Evolutionary conservation across 2,329 filamentous ascomycete genomes (phyloP).

Genomic region (Apiospora pterosperma): DNA sequence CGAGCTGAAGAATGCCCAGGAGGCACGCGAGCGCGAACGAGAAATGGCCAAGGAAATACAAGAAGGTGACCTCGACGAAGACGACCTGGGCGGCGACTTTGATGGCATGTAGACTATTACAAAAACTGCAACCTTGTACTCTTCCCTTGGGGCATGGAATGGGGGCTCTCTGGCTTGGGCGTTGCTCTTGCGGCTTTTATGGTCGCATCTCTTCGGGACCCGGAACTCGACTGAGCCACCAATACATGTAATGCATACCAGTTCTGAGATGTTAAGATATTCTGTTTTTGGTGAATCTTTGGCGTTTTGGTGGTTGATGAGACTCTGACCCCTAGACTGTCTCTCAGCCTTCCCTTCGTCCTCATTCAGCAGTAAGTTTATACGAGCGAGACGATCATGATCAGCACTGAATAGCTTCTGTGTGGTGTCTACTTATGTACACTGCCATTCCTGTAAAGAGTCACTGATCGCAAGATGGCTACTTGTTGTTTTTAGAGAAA

Average conservation of each 20-base stretch:
- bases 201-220: background rate
- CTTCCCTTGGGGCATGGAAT: background rate
- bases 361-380: background rate
- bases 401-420: no score
- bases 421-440: no score
- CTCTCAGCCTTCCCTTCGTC: no score
- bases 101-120: slow-evolving; percentile 72
- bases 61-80: slow-evolving; percentile 94
- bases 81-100: slow-evolving; percentile 93
- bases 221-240: background rate
- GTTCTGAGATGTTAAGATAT: slow-evolving; percentile 3
- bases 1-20: slow-evolving; percentile 96
- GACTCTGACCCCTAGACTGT: background rate
- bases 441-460: no score
- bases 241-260: slow-evolving; percentile 3
- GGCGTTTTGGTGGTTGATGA: background rate
- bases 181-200: background rate
- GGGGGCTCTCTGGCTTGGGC: background rate
- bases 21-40: slow-evolving; percentile 92
- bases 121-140: background rate
- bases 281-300: background rate
- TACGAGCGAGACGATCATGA: no score
- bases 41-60: slow-evolving; percentile 99
- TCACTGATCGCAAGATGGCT: no score
- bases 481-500: no score